A percentile compares a stretch with the other conserved stretches of the same genome.
These are phyloP conservation scores for Phytophthora aleatoria DNA, from an alignment of 352 stramenopile species.

Conservation along the genomic window DNA sequence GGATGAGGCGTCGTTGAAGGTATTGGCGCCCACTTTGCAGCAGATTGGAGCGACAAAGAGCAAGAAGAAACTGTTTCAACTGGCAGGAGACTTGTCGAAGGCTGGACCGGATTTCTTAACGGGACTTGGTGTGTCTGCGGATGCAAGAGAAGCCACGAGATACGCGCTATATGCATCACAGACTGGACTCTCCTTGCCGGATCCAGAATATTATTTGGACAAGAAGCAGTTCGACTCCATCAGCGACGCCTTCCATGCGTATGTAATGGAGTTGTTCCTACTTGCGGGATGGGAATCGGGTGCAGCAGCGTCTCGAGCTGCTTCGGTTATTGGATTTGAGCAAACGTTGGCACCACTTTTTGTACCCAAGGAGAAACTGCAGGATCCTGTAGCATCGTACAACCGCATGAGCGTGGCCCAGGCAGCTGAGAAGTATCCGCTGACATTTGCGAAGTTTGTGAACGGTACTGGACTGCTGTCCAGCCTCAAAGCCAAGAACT, in stretches of 20 bases:
- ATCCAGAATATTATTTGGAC: constrained; percentile 94
- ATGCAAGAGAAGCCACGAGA: constrained; percentile 85
- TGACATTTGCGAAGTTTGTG: constrained; percentile 60
- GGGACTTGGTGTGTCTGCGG: constrained; percentile 60
- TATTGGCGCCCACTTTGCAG: constrained; percentile 43
- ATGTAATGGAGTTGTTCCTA: constrained; percentile 77
- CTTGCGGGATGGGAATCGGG: constrained; percentile 51
- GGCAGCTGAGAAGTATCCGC: constrained; percentile 48
- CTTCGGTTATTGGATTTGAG: constrained; percentile 88
- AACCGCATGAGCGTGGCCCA: constrained; percentile 85
- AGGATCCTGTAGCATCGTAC: constrained; percentile 90
- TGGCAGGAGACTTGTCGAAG: constrained; percentile 60
- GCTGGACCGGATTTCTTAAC: constrained; percentile 84
- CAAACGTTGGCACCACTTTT: constrained; percentile 76
- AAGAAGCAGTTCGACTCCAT: constrained; percentile 78
- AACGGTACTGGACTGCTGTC: constrained; percentile 48
- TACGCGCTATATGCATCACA: constrained; percentile 88
- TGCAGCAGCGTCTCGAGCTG: constrained; percentile 38
- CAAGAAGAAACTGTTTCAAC: constrained; percentile 50
- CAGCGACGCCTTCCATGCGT: constrained; percentile 70
- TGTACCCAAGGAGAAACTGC: constrained; percentile 89
- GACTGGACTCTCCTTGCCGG: constrained; percentile 85
- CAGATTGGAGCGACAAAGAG: constrained; percentile 39
- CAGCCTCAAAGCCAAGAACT: constrained; percentile 37
- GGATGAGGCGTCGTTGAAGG: constrained; percentile 21